These are phyloP conservation scores for Magnaporthiopsis poae DNA, from an alignment of 2,329 filamentous ascomycete species.

Conservation along the genomic window DNA sequence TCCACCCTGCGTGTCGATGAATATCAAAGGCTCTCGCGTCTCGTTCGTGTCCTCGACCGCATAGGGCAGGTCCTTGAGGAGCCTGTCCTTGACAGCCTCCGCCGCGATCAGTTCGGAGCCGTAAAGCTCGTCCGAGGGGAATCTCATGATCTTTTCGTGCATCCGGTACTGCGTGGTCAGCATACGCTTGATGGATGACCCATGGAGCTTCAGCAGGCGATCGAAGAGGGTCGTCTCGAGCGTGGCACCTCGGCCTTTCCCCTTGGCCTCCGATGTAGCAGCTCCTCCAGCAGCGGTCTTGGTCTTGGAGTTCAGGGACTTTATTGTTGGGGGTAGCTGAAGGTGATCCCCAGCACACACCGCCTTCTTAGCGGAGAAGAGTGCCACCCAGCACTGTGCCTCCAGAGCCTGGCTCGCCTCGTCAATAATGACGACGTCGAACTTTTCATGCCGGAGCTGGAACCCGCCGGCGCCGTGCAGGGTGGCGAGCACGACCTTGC, in stretches of 20 bases:
- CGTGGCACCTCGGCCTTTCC: conserved; percentile 35
- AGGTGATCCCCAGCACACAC: conserved; percentile 90
- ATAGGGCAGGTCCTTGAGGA: conserved; percentile 71
- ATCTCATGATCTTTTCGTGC: conserved; percentile 92
- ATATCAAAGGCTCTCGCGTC: conserved; percentile 76
- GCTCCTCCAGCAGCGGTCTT: not conserved
- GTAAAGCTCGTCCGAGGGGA: conserved; percentile 83
- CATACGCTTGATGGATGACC: conserved; percentile 79
- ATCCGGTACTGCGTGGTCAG: conserved; percentile 96
- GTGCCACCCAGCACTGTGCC: conserved; percentile 91
- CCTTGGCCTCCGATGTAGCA: conserved; percentile 11
- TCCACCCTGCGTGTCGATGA: conserved; percentile 92
- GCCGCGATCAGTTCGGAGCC: conserved; percentile 71
- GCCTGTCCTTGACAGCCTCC: conserved; percentile 61
- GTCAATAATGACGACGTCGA: conserved; percentile 91
- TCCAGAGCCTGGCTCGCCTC: conserved; percentile 93
- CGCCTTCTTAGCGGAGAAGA: conserved; percentile 71
- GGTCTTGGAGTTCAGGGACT: conserved; percentile 54
- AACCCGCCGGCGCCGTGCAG: conserved; percentile 83
- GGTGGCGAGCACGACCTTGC: conserved; percentile 83
- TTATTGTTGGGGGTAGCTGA: conserved; percentile 89
- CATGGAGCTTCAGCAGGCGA: conserved; percentile 71
- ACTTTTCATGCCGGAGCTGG: conserved; percentile 68
- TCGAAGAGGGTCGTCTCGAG: conserved; percentile 92
- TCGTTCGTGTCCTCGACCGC: conserved; percentile 68